phyloP scores from a whole-genome alignment of 2,329 filamentous ascomycete genomes.

The Cladophialophora psammophila region DNA sequence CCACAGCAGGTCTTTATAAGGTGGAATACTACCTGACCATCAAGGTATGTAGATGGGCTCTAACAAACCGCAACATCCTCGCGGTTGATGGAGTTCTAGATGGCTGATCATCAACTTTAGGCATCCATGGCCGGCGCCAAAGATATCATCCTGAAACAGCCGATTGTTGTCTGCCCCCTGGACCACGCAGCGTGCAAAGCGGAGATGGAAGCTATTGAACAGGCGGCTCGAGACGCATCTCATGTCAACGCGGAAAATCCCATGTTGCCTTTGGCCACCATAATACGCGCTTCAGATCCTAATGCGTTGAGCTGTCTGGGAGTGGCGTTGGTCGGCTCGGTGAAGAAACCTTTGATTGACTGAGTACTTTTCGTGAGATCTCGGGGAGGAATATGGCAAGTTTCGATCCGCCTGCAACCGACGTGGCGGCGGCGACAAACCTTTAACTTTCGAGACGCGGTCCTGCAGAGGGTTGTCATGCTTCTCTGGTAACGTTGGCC shows the following conservation, averaged over 20 bases:
- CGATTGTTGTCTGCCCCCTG: conserved; percentile 93
- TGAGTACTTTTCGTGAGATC: conserved; percentile 50
- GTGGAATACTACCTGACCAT: conserved; percentile 97
- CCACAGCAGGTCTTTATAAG: conserved; percentile 92
- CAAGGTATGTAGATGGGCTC: conserved; percentile 67
- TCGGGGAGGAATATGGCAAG: background rate
- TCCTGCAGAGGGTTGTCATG: background rate
- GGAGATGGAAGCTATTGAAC: conserved; percentile 98
- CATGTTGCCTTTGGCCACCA: conserved; percentile 84
- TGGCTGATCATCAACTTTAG: conserved; percentile 56
- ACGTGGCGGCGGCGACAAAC: background rate
- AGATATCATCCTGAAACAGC: conserved; percentile 87
- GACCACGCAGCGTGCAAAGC: conserved; percentile 96
- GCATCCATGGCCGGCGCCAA: conserved; percentile 85
- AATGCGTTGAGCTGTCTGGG: conserved; percentile 67
- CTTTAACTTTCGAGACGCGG: background rate
- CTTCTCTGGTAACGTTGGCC: background rate
- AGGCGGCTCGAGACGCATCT: conserved; percentile 90
- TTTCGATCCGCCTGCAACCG: background rate
- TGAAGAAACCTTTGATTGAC: conserved; percentile 70
- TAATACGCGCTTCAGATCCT: conserved; percentile 79
- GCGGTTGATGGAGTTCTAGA: background rate
- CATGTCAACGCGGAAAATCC: conserved; percentile 88
- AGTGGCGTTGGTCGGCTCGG: conserved; percentile 68
- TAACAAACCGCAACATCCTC: background rate